Percentiles rank a stretch among this genome's conserved stretches.
These are phyloP conservation scores for Suillus ampliporus DNA, from an alignment of 768 basidiomycete species.

Conservation along the genomic window DNA sequence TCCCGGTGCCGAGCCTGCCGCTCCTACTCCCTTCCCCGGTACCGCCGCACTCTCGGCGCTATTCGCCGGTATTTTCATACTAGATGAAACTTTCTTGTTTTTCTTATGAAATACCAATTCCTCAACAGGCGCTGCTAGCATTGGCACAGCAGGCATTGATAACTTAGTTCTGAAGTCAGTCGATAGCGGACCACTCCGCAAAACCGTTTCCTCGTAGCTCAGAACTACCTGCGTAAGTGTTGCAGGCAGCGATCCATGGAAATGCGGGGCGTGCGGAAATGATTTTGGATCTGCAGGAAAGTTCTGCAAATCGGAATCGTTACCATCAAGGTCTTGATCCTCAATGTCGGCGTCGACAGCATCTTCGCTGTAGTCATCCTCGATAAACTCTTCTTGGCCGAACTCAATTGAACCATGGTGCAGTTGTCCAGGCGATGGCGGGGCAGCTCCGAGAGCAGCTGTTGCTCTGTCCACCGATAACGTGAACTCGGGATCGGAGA, in stretches of 20 bases:
- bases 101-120: conserved; percentile 38
- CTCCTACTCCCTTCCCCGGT: conserved; percentile 17
- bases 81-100: conserved; percentile 47
- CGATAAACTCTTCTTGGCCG: conserved; percentile 40
- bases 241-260: conserved; percentile 25
- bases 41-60: conserved; percentile 18
- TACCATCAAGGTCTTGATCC: conserved; percentile 39
- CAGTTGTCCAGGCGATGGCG: conserved; percentile 36
- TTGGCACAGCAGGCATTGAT: conserved; percentile 26
- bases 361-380: conserved; percentile 55
- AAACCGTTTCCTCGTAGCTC: conserved; percentile 43
- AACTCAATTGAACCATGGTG: conserved; percentile 43
- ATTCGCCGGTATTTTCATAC: conserved; percentile 36
- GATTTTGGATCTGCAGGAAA: conserved; percentile 27
- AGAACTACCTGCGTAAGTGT: conserved; percentile 46
- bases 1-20: conserved; percentile 39
- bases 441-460: conserved; percentile 38
- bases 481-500: conserved; percentile 58
- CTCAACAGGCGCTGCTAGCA: conserved; percentile 23
- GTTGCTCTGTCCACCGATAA: conserved; percentile 56
- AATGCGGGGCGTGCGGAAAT: conserved; percentile 20
- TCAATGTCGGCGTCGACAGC: conserved; percentile 49
- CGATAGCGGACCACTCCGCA: conserved; percentile 21
- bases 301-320: conserved; percentile 37
- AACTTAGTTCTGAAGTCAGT: conserved; percentile 33